Evolutionary conservation across 2,329 filamentous ascomycete species (phyloP).

Genomic region (Sporothrix brasiliensis): DNA sequence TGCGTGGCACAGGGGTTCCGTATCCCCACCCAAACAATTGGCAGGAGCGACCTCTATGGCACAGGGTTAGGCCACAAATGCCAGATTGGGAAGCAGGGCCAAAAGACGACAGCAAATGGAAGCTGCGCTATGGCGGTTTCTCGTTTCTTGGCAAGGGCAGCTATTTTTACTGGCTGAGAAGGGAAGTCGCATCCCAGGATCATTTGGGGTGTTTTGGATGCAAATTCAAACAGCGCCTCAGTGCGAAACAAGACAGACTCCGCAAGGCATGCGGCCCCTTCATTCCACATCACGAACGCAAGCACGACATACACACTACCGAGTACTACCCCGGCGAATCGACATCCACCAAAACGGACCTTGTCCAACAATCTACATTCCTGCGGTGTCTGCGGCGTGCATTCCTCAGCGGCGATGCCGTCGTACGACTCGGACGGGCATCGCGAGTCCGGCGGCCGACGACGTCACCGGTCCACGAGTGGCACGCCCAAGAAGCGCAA

Average conservation of each 20-base stretch:
- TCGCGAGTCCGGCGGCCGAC: constrained; percentile 30
- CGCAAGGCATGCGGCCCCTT: constrained; percentile 1
- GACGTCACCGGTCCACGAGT: constrained; percentile 25
- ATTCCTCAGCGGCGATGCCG: constrained; percentile 16
- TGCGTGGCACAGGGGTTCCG: constrained; percentile 21
- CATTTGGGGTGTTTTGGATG: neutral
- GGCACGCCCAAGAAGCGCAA: constrained; percentile 36
- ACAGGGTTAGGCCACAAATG: neutral
- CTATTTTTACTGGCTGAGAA: constrained; percentile 4
- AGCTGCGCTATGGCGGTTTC: constrained; percentile 12
- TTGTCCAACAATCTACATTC: neutral
- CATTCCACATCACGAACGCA: neutral
- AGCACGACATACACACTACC: neutral
- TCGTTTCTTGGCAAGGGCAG: constrained; percentile 23
- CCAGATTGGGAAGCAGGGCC: neutral
- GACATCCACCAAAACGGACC: neutral
- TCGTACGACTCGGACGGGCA: constrained; percentile 25
- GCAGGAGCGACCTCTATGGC: constrained; percentile 19
- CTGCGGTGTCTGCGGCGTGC: neutral
- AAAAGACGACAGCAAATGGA: neutral
- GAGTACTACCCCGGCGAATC: too few species aligned
- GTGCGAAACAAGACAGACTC: too few species aligned
- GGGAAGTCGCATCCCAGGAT: constrained; percentile 12
- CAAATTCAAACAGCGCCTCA: neutral
- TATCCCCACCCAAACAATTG: constrained; percentile 25